phyloP scores from a whole-genome alignment of 371 early-diverging fungal species.

The Dichotomocladium elegans region DNA sequence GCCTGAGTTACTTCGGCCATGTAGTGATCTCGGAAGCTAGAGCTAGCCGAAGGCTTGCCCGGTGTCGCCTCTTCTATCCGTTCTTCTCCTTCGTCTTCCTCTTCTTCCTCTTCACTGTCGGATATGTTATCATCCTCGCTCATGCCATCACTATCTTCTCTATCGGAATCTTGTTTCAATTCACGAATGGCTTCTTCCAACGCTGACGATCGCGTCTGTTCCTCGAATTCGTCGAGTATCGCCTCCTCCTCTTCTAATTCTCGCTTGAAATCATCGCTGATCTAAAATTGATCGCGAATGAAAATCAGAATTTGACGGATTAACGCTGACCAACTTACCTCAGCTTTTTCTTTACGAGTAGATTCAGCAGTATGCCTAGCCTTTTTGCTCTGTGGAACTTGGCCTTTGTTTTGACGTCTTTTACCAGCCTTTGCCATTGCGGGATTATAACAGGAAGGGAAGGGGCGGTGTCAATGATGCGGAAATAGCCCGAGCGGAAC shows the following conservation, averaged over 20 bases:
- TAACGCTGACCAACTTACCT: too few species aligned
- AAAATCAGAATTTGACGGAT: too few species aligned
- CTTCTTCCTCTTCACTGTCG: conserved; percentile 24
- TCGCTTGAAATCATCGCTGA: background rate
- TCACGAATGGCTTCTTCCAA: conserved; percentile 27
- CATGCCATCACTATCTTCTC: conserved; percentile 12
- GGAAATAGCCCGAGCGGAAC: conserved; percentile 18
- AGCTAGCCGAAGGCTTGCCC: conserved; percentile 4
- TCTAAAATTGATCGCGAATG: background rate
- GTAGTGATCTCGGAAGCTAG: conserved; percentile 34
- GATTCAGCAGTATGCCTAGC: background rate
- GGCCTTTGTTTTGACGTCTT: background rate
- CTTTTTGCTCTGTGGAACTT: background rate
- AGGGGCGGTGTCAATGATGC: background rate
- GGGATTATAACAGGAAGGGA: background rate
- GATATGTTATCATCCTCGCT: conserved; percentile 12
- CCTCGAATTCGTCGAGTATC: conserved; percentile 40
- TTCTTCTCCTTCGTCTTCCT: conserved; percentile 7
- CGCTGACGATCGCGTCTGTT: conserved; percentile 28
- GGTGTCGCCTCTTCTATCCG: conserved; percentile 5
- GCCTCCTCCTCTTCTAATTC: background rate
- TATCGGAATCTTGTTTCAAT: background rate
- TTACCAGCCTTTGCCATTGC: background rate
- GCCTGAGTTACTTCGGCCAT: conserved; percentile 42
- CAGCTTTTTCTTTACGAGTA: too few species aligned